phyloP scores from a whole-genome alignment of 768 basidiomycete species.

The Lepiota brunneoincarnata region DNA sequence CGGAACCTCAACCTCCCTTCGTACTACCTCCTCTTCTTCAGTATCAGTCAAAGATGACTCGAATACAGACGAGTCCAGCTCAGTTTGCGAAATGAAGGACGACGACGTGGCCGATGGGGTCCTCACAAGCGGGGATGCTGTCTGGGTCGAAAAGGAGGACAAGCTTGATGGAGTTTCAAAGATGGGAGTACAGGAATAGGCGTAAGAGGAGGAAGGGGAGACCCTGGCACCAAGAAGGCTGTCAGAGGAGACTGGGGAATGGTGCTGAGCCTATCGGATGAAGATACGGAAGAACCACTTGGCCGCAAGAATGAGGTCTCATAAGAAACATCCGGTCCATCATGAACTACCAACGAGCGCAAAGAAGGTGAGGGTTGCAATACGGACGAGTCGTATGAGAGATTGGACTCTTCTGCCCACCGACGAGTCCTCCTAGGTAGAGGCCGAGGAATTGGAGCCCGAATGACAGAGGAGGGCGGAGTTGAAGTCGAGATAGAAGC shows the following conservation, averaged over 20 bases:
- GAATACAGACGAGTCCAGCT: slow-evolving; percentile 34
- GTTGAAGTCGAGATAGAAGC: slow-evolving; percentile 17
- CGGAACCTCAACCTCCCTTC: slow-evolving; percentile 10
- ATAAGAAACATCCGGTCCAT: slow-evolving; percentile 61
- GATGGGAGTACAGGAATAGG: slow-evolving; percentile 34
- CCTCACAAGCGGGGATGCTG: slow-evolving; percentile 27
- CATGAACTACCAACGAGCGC: slow-evolving; percentile 49
- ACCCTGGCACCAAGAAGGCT: slow-evolving; percentile 14
- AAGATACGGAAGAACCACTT: slow-evolving; percentile 44
- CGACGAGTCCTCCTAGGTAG: slow-evolving; percentile 30
- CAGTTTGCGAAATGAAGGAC: slow-evolving; percentile 43
- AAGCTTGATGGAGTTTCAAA: slow-evolving; percentile 32
- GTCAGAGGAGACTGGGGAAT: slow-evolving; percentile 37
- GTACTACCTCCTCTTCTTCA: slow-evolving; percentile 12
- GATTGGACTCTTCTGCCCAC: slow-evolving; percentile 66
- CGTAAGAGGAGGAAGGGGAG: slow-evolving; percentile 35
- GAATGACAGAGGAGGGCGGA: slow-evolving; percentile 19
- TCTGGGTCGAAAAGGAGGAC: slow-evolving; percentile 19
- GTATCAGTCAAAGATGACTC: slow-evolving; percentile 29
- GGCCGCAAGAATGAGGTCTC: slow-evolving; percentile 76
- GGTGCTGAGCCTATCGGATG: slow-evolving; percentile 39
- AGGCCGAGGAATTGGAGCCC: slow-evolving; percentile 15
- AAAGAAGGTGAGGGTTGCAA: slow-evolving; percentile 69
- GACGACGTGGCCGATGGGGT: slow-evolving; percentile 34
- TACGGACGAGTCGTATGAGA: slow-evolving; percentile 77